These are phyloP conservation scores for Symbiodinium pilosum DNA, from an alignment of 73 alveolate species.

Conservation along the genomic window DNA sequence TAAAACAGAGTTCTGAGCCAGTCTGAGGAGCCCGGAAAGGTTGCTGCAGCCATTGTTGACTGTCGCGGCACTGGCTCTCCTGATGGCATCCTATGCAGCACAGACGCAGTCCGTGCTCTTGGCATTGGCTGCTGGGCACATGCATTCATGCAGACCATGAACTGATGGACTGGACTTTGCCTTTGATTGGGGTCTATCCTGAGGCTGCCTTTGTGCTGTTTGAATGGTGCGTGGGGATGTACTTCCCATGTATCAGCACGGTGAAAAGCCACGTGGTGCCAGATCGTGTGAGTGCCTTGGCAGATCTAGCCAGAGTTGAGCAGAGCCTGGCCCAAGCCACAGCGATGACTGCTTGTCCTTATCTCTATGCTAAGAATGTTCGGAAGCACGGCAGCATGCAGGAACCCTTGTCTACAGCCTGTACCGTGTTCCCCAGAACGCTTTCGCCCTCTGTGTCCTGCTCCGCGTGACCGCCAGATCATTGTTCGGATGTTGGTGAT, in stretches of 20 bases:
- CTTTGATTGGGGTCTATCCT: neutral
- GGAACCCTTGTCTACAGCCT: conserved; percentile 64
- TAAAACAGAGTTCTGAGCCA: too few species aligned
- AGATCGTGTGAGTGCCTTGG: conserved; percentile 29
- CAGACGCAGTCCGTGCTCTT: conserved; percentile 16
- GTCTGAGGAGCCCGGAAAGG: conserved; percentile 53
- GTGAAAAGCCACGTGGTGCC: conserved; percentile 72
- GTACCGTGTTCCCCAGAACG: conserved; percentile 67
- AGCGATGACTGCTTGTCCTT: neutral
- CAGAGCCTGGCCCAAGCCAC: neutral
- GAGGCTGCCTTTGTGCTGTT: conserved; percentile 50
- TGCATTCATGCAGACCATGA: neutral
- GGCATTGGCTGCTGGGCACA: conserved; percentile 12
- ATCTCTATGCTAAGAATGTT: neutral
- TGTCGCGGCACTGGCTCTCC: conserved; percentile 20
- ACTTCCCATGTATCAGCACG: conserved; percentile 58
- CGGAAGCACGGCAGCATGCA: neutral
- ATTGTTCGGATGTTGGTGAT: too few species aligned
- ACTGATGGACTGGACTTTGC: too few species aligned
- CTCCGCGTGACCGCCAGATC: conserved; percentile 25
- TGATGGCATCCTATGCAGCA: conserved; percentile 55
- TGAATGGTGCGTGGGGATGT: conserved; percentile 64
- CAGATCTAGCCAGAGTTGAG: neutral
- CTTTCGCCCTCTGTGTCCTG: conserved; percentile 53
- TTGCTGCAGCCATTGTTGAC: conserved; percentile 35